A percentile compares a stretch with the other conserved stretches of the same genome.
phyloP scores from a whole-genome alignment of 1,284 basidiomycete species.

The Ganoderma meredithae region DNA sequence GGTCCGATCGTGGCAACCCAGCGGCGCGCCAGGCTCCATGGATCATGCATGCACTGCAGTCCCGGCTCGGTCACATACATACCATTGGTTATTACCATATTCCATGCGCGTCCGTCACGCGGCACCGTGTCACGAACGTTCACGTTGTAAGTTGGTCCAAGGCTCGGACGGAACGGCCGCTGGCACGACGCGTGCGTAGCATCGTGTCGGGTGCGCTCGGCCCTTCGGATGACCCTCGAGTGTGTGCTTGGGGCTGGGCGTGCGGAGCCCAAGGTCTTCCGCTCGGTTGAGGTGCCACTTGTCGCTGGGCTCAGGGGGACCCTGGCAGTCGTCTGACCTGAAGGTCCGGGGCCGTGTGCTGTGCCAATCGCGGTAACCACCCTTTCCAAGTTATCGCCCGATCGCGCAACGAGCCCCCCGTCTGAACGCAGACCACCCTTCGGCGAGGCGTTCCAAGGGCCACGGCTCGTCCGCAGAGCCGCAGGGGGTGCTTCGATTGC shows the following conservation, averaged over 20 bases:
- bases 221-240: constrained; percentile 5
- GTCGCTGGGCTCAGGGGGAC: neutral
- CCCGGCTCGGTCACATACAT: too few species aligned
- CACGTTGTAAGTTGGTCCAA: constrained; percentile 3
- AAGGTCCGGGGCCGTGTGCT: constrained; percentile 4
- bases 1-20: constrained; percentile 18
- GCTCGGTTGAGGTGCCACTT: neutral
- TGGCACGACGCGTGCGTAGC: neutral
- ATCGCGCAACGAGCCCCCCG: neutral
- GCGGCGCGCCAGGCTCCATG: constrained; percentile 13
- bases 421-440: neutral
- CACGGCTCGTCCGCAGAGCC: constrained; percentile 6
- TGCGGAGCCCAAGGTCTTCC: neutral
- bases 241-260: neutral
- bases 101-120: neutral
- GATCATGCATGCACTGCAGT: neutral
- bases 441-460: neutral
- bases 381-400: neutral
- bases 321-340: constrained; percentile 5
- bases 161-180: neutral
- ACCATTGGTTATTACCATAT: too few species aligned
- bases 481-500: neutral
- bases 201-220: neutral
- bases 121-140: neutral
- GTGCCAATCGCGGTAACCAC: constrained; percentile 6